These are phyloP conservation scores for Laguncularia racemosa DNA, from an alignment of 345 rosid genomes.

Conservation along the genomic window DNA sequence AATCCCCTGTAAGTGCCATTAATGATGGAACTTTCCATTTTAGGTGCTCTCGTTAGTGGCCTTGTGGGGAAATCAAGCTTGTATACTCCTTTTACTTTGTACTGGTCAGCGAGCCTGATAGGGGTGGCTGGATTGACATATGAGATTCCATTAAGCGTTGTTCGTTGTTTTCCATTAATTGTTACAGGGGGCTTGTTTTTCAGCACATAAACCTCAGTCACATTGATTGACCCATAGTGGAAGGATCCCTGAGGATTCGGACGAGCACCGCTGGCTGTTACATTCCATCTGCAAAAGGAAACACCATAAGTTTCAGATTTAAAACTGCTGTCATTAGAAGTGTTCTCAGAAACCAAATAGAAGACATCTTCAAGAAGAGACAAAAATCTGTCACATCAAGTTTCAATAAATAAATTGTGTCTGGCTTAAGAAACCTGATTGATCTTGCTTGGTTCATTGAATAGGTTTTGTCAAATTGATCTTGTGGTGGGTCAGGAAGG, in stretches of 20 bases:
- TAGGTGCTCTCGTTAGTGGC: slow-evolving; percentile 77
- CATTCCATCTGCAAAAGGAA: slow-evolving; percentile 72
- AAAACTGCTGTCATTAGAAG: background rate
- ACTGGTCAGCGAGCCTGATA: slow-evolving; percentile 84
- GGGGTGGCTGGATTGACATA: slow-evolving; percentile 89
- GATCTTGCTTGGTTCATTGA: slow-evolving; percentile 99
- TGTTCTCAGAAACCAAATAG: no score
- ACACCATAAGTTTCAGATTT: slow-evolving; percentile 9
- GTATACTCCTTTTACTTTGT: slow-evolving; percentile 70
- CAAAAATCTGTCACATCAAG: background rate
- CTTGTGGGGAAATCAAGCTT: slow-evolving; percentile 84
- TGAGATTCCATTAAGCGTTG: slow-evolving; percentile 79
- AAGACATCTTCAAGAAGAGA: no score
- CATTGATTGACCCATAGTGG: slow-evolving; percentile 91
- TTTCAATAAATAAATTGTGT: background rate
- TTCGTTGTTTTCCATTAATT: slow-evolving; percentile 55
- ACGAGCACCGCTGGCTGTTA: slow-evolving; percentile 95
- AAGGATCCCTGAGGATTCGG: slow-evolving; percentile 99
- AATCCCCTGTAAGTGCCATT: slow-evolving; percentile 93
- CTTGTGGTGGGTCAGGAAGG: slow-evolving; percentile 76
- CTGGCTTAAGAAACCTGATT: slow-evolving; percentile 51
- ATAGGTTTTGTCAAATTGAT: slow-evolving; percentile 80
- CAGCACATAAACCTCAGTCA: slow-evolving; percentile 74
- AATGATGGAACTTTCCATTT: slow-evolving; percentile 64
- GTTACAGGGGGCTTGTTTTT: slow-evolving; percentile 65